These are phyloP conservation scores for Schizosaccharomyces japonicus DNA, from an alignment of 805 yeast genomes.

Conservation along the genomic window DNA sequence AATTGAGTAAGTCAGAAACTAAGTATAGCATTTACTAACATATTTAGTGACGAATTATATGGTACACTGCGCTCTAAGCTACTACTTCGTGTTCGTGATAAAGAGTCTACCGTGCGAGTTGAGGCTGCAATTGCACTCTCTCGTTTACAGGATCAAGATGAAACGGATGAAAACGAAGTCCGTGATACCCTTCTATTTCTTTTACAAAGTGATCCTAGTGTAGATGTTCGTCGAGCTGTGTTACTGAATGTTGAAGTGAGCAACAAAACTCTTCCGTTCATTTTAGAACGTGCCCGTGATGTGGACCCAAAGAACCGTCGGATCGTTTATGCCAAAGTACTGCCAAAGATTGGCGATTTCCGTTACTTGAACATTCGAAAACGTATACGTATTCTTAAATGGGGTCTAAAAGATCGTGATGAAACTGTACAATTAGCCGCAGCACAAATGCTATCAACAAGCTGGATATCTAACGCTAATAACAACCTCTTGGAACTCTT, in stretches of 20 bases:
- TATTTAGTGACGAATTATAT: conserved; percentile 31
- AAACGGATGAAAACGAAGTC: conserved; percentile 18
- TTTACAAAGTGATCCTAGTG: conserved; percentile 52
- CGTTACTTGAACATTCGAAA: conserved; percentile 28
- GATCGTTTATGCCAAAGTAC: conserved; percentile 39
- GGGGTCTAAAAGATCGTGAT: conserved; percentile 83
- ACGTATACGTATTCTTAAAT: conserved; percentile 43
- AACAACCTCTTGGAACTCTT: conserved; percentile 51
- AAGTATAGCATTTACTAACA: not conserved
- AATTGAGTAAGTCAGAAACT: conserved; percentile 23
- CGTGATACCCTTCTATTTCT: conserved; percentile 26
- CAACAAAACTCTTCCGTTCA: conserved; percentile 26
- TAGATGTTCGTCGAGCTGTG: conserved; percentile 70
- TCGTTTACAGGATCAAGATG: conserved; percentile 43
- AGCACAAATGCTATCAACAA: conserved; percentile 35
- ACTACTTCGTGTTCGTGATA: conserved; percentile 33
- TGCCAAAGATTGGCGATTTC: conserved; percentile 45
- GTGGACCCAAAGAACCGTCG: conserved; percentile 46
- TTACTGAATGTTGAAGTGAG: conserved; percentile 42
- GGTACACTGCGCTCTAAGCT: conserved; percentile 37
- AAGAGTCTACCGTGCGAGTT: conserved; percentile 55
- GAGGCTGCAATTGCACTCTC: conserved; percentile 66
- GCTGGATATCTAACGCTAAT: conserved; percentile 48
- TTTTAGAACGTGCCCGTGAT: conserved; percentile 69
- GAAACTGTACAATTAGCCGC: conserved; percentile 50